Conservation (phyloP, 768 basidiomycete species). For the Psilocybe subaeruginosa region DNA sequence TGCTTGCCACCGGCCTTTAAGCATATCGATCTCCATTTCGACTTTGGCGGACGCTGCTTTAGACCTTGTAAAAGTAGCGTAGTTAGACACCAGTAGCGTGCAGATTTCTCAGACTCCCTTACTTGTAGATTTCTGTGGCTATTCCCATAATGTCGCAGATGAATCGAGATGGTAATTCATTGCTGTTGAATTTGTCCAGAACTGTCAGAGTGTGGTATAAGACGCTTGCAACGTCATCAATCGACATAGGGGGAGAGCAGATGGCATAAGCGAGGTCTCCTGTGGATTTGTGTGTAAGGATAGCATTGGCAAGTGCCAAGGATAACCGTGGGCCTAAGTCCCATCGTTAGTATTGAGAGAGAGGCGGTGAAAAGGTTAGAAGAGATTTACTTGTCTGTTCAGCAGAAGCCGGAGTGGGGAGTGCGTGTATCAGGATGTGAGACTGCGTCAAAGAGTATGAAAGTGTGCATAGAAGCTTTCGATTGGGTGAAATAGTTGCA, state of each 20-base stretch:
- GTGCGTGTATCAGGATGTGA: slow-evolving; percentile 43
- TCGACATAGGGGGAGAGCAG: slow-evolving; percentile 40
- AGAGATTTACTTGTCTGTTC: slow-evolving; percentile 18
- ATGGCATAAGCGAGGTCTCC: slow-evolving; percentile 65
- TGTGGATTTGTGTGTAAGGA: slow-evolving; percentile 54
- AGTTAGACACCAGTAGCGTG: not conserved
- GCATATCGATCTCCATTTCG: slow-evolving; percentile 38
- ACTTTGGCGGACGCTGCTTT: slow-evolving; percentile 21
- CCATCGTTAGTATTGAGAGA: not conserved
- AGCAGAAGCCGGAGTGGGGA: slow-evolving; percentile 38
- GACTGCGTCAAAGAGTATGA: slow-evolving; percentile 45
- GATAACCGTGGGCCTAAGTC: slow-evolving; percentile 21
- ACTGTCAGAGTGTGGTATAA: slow-evolving; percentile 49
- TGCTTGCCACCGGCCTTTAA: slow-evolving; percentile 57
- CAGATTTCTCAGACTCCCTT: slow-evolving; percentile 3
- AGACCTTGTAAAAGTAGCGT: not conserved
- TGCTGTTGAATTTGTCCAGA: slow-evolving; percentile 38
- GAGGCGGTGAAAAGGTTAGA: not conserved
- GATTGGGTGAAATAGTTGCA: slow-evolving; percentile 61
- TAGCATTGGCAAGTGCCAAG: slow-evolving; percentile 38
- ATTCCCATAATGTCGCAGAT: slow-evolving; percentile 45
- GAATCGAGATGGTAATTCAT: slow-evolving; percentile 36
- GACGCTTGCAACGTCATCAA: slow-evolving; percentile 46
- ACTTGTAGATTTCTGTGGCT: slow-evolving; percentile 55
- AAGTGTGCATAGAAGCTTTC: slow-evolving; percentile 54